phyloP scores from a whole-genome alignment of 208 protist species.

The Leishmania mexicana region DNA sequence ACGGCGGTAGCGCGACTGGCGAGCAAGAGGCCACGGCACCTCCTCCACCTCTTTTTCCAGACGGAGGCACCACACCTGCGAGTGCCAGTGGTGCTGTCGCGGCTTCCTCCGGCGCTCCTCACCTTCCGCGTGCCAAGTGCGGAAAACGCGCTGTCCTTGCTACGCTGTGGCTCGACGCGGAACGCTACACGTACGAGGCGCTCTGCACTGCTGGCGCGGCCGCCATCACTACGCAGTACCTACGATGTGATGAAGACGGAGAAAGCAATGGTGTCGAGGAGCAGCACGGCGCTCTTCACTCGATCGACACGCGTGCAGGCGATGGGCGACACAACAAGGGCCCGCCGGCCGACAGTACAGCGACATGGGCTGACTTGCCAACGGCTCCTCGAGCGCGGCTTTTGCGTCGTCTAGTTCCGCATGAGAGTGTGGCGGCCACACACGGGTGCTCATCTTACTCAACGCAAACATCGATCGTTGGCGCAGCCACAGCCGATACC shows the following conservation, averaged over 20 bases:
- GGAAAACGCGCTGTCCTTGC: neutral
- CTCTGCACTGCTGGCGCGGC: slow-evolving; percentile 48
- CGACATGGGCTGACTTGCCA: neutral
- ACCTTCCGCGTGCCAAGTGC: neutral
- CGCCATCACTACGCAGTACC: neutral
- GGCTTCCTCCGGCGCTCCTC: neutral
- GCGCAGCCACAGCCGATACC: neutral
- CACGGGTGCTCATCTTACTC: neutral
- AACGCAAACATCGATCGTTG: neutral
- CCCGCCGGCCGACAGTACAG: neutral
- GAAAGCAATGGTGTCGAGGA: neutral
- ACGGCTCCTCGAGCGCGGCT: neutral
- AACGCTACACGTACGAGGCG: slow-evolving; percentile 44
- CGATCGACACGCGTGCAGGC: too few relatives aligned
- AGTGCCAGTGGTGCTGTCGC: neutral
- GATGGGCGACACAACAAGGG: too few relatives aligned
- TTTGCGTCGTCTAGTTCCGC: slow-evolving; percentile 2
- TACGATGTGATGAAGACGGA: neutral
- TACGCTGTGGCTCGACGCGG: slow-evolving; percentile 39
- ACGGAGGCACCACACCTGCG: neutral
- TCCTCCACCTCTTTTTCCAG: neutral
- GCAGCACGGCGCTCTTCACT: neutral
- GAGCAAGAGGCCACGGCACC: neutral
- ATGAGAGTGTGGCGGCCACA: slow-evolving; percentile 1
- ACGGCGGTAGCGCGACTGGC: neutral